Evolutionary conservation across 495 filamentous ascomycete species (phyloP), one percentile per base, ranked within the genome.

Genomic region (Penicillium herquei): DNA sequence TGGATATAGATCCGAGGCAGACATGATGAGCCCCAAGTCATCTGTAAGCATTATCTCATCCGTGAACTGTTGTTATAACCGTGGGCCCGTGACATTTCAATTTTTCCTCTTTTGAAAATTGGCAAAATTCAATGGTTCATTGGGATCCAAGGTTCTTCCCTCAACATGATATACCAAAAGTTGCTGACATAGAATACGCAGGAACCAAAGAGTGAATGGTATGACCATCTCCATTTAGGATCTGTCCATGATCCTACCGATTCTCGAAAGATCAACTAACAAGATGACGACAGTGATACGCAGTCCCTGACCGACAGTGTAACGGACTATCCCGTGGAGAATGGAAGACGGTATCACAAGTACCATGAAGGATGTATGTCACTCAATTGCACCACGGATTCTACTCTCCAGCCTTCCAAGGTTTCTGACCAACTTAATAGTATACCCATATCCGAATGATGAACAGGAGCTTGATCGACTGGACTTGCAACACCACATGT

Each of bases 401-500:
- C 4, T 44, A 40, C 37, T 3, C 40, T 26, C n/a, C 35, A 10
- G 17, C 2, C 13, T 8, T 21, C n/a, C n/a, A n/a, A n/a, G n/a
- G n/a, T n/a, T 48, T 40, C 50, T 48, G 26, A 46, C n/a, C 6
- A 10, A 45, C 7, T 26, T 37, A 11, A 35, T 54, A 75, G 78
- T 72, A 46, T 84, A 84, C 57, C 59, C 76, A n/a, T 75, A 81
- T 44, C 82, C 81, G 11, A 83, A 84, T 53, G 82, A 84, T 62
- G 80, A 83, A 58, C 70, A 72, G 56, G 79, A 82, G 54, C 64
- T 80, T 12, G 78, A 81, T 59, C 76, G 79, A 30, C 64, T 82
- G 16, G 83, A 88, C 35, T 68, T 84, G 56, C 85, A 88, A 61
- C 79, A 87, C 55, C 78, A 83, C 50, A 75, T 87, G 62, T 68